Conservation (phyloP, 371 early-diverging fungal genomes). For the Mortierella sp. region DNA sequence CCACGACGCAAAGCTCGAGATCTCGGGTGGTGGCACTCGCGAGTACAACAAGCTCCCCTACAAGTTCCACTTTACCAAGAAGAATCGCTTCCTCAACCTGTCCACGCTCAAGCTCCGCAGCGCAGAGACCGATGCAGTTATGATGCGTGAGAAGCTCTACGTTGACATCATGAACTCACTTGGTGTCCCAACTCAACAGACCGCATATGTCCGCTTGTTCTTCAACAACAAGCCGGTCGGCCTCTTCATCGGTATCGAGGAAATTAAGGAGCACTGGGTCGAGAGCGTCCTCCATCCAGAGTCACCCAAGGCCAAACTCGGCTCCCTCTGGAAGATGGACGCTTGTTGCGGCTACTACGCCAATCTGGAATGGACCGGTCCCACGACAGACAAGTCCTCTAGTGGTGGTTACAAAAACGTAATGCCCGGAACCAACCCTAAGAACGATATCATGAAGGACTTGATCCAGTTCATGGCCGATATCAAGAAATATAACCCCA, state of each 20-base stretch:
- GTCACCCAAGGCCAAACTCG: constrained; percentile 21
- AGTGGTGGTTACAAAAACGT: constrained; percentile 37
- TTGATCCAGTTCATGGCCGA: constrained; percentile 58
- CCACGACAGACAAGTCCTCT: constrained; percentile 28
- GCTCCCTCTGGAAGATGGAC: constrained; percentile 53
- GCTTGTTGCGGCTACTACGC: constrained; percentile 23
- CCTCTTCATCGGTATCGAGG: constrained; percentile 40
- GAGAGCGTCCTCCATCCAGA: constrained; percentile 39
- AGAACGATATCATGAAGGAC: constrained; percentile 36
- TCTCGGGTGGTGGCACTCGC: constrained; percentile 38
- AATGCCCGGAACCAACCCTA: constrained; percentile 31
- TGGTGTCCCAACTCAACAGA: constrained; percentile 58
- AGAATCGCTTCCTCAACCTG: constrained; percentile 36
- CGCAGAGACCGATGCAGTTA: constrained; percentile 59
- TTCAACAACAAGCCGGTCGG: constrained; percentile 39
- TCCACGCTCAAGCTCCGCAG: constrained; percentile 45
- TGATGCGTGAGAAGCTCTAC: constrained; percentile 64
- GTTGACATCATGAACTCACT: constrained; percentile 61
- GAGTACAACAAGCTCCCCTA: constrained; percentile 41
- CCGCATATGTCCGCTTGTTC: constrained; percentile 56
- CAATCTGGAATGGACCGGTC: constrained; percentile 43
- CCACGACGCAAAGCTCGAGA: constrained; percentile 13
- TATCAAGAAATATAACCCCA: constrained; percentile 50
- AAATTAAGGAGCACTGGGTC: constrained; percentile 51
- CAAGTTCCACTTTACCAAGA: constrained; percentile 42